These are phyloP conservation scores for Artemisia tridentata DNA, from an alignment of 129 eudicot genomes.

Conservation along the genomic window DNA sequence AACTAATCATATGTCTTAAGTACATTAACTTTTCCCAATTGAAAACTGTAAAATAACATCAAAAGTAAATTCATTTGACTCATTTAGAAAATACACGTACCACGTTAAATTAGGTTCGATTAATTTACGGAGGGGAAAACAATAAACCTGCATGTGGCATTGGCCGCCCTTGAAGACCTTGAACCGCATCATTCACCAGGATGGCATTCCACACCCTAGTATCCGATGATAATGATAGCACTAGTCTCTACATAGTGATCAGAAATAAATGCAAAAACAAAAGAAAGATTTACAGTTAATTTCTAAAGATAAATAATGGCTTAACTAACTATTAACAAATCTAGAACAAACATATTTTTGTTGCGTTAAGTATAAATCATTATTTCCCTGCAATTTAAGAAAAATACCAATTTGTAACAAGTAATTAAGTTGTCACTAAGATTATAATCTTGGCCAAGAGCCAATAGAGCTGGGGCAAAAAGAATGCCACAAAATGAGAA, in stretches of 20 bases:
- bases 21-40: not conserved
- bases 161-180: slow-evolving; percentile 41
- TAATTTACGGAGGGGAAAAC: not conserved
- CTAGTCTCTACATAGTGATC: slow-evolving; percentile 38
- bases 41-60: not conserved
- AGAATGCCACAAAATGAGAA: too few relatives aligned
- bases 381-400: too few relatives aligned
- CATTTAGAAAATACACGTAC: not conserved
- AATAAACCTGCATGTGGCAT: slow-evolving; percentile 39
- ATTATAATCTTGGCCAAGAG: too few relatives aligned
- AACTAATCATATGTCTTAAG: too few relatives aligned
- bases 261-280: not conserved
- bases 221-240: slow-evolving; percentile 57
- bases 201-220: slow-evolving; percentile 62
- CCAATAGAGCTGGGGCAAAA: too few relatives aligned
- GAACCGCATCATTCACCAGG: slow-evolving; percentile 53
- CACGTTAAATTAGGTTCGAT: not conserved
- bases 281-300: not conserved
- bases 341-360: too few relatives aligned
- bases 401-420: too few relatives aligned
- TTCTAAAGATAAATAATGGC: not conserved
- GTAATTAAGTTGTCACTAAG: too few relatives aligned
- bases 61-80: not conserved
- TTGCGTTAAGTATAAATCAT: too few relatives aligned
- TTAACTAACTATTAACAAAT: not conserved